phyloP scores from a whole-genome alignment of 805 yeast species.

The Starmerella bombi region DNA sequence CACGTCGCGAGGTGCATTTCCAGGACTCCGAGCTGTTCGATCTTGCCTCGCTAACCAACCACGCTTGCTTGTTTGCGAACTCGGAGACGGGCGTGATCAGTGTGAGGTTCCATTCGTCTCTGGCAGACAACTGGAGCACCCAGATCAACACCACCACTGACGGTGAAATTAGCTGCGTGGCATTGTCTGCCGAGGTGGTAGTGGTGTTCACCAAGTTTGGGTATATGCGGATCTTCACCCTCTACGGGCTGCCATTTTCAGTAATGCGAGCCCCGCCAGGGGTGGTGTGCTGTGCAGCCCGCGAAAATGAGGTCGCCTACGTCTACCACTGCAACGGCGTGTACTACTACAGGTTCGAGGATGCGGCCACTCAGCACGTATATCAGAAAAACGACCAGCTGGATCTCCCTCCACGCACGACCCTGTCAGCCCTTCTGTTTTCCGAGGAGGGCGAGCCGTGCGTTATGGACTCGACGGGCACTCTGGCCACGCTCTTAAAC shows the following conservation, averaged over 20 bases:
- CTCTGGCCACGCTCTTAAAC: slow-evolving; percentile 51
- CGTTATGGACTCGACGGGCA: slow-evolving; percentile 64
- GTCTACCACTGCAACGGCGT: slow-evolving; percentile 31
- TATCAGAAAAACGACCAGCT: slow-evolving; percentile 26
- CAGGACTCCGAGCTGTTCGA: slow-evolving; percentile 61
- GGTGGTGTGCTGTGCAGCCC: slow-evolving; percentile 57
- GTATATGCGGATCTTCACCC: slow-evolving; percentile 53
- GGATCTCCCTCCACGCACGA: slow-evolving; percentile 27
- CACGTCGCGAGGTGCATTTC: slow-evolving; percentile 72
- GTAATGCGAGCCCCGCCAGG: slow-evolving; percentile 43
- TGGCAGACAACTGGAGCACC: slow-evolving; percentile 55
- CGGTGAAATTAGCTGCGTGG: slow-evolving; percentile 45
- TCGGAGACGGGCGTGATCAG: slow-evolving; percentile 34
- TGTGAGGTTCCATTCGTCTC: slow-evolving; percentile 56
- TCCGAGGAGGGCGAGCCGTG: slow-evolving; percentile 85
- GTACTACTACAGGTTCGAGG: slow-evolving; percentile 38
- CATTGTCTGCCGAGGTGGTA: slow-evolving; percentile 48
- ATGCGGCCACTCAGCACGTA: slow-evolving; percentile 32
- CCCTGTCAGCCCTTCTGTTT: slow-evolving; percentile 62
- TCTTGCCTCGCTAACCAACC: slow-evolving; percentile 55
- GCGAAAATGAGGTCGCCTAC: slow-evolving; percentile 41
- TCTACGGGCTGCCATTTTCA: slow-evolving; percentile 58
- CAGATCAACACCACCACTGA: slow-evolving; percentile 20
- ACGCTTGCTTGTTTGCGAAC: slow-evolving; percentile 52
- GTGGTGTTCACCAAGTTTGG: slow-evolving; percentile 69